Base-by-base conservation (phyloP, 2,329 filamentous ascomycete species). In the Arthrobotrys entomopaga region DNA sequence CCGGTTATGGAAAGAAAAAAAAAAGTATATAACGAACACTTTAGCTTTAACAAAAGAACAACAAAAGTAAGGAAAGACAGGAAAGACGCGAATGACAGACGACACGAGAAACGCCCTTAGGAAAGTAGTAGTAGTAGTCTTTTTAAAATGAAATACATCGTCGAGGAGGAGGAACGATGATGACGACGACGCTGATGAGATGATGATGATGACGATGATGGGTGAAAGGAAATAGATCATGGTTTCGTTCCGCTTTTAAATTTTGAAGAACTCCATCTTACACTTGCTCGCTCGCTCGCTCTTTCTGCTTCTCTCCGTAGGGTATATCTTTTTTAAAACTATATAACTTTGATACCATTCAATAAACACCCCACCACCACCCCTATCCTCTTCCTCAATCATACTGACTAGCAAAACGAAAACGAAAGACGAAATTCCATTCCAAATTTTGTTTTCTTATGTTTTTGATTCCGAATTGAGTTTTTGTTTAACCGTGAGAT, bases 401-500 rank as follows among this genome's bases (percentile, higher is more conserved):
- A 50, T 46, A 13, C 1, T 1, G 6, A 34, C 29, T 7, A 46
- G n/a, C 42, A 7, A 43, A 3, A 46, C 42, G 11, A 19, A 43
- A 46, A 46, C 42, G 42, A 46, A n/a, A n/a, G n/a, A n/a, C n/a
- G n/a, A n/a, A n/a, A n/a, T n/a, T n/a, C n/a, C n/a, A 15, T 26
- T 26, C 46, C 15, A 11, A 20, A 16, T 7, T 22, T 20, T 22
- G 8, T 50, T 50, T 20, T 22, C 13, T 50, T 50, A 50, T 50
- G n/a, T 2, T 50, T 2, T 50, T 50, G 7, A 50, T 20, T 13
- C 7, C 7, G 13, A 29, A 53, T 10, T 26, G 20, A 10, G 19
- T 26, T n/a, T 10, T 22, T 48, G 3, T 60, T 70, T 75, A 75
- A 60, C 65, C 71, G 54, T 75, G 71, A n/a, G 64, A 70, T 52